Conservation (phyloP, 495 filamentous ascomycete genomes). For the Xylaria cubensis region DNA sequence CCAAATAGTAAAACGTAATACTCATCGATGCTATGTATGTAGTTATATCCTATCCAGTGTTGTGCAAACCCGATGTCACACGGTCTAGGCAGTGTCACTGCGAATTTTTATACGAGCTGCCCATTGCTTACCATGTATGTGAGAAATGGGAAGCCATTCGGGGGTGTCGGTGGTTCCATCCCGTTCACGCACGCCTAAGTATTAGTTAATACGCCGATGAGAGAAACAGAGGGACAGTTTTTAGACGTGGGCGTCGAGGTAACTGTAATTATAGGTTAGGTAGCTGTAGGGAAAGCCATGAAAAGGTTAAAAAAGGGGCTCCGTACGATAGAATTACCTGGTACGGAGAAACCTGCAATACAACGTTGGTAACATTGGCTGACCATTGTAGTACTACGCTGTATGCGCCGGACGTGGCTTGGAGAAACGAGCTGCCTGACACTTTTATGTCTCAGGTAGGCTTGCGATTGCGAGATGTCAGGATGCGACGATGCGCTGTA, state of each 20-base stretch:
- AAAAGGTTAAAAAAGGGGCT: neutral
- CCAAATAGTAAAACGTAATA: neutral
- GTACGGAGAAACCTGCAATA: neutral
- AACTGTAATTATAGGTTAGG: neutral
- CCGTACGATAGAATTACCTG: neutral
- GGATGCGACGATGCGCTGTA: slow-evolving; percentile 23
- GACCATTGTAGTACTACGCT: neutral
- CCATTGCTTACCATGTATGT: neutral
- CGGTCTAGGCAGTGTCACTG: neutral
- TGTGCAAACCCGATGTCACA: slow-evolving; percentile 18
- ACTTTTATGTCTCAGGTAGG: slow-evolving; percentile 3
- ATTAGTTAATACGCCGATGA: neutral
- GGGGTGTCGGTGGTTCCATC: neutral
- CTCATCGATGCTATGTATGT: neutral
- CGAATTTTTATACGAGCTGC: slow-evolving; percentile 10
- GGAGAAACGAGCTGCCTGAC: neutral
- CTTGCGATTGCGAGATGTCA: neutral
- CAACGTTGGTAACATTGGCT: neutral
- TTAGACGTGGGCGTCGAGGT: slow-evolving; percentile 7
- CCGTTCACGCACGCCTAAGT: neutral
- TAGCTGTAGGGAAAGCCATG: neutral
- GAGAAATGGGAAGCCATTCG: neutral
- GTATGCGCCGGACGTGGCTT: neutral
- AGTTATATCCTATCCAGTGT: neutral
- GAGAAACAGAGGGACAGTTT: neutral